Conservation (phyloP, 257 asterid genomes). For the Sherardia arvensis region DNA sequence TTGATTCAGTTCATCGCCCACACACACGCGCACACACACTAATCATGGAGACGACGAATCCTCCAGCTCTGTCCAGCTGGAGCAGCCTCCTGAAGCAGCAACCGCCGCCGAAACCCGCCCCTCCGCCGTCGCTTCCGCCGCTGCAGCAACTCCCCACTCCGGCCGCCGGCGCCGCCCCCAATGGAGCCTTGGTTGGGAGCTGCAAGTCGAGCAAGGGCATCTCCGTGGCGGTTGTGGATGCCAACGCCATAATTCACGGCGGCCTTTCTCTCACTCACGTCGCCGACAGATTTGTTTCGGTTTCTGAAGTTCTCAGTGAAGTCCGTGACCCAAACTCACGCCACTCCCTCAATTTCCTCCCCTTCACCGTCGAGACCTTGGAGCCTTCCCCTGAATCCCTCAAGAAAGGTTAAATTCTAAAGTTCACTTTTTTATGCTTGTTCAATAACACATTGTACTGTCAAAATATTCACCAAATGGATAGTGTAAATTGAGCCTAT, state of each 20-base stretch:
- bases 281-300: conserved; percentile 79
- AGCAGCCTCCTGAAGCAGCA: conserved; percentile 50
- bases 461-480: background rate
- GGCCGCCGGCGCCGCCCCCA: background rate
- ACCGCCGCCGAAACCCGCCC: conserved; percentile 10
- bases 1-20: too few species aligned
- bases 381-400: conserved; percentile 78
- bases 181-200: conserved; percentile 47
- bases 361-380: conserved; percentile 62
- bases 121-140: background rate
- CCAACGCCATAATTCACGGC: conserved; percentile 85
- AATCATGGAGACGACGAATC: conserved; percentile 43
- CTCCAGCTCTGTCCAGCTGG: conserved; percentile 50
- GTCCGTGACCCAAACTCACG: conserved; percentile 86
- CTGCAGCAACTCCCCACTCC: background rate
- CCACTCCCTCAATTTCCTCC: conserved; percentile 73
- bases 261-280: conserved; percentile 47
- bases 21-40: background rate
- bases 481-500: background rate
- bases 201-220: conserved; percentile 81
- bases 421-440: background rate
- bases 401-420: conserved; percentile 39
- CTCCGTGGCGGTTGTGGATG: conserved; percentile 86
- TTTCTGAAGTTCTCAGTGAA: conserved; percentile 67
- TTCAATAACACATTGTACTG: background rate